These are phyloP conservation scores for Gnomoniopsis smithogilvyi DNA, from an alignment of 2,329 filamentous ascomycete species.

Conservation along the genomic window DNA sequence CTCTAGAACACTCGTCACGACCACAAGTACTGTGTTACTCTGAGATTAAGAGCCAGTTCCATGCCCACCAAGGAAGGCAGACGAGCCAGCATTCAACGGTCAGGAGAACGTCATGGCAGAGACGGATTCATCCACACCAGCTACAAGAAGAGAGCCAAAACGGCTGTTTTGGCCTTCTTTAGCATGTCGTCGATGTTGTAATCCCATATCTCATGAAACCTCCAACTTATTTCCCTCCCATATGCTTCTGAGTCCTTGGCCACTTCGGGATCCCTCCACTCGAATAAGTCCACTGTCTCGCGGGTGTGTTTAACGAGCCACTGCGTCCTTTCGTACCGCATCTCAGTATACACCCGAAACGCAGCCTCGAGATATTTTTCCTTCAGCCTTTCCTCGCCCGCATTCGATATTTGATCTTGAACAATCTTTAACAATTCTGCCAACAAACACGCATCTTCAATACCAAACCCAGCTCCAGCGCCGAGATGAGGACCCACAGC, in stretches of 20 bases:
- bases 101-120: too few relatives aligned
- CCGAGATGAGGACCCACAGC: conserved; percentile 53
- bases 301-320: conserved; percentile 39
- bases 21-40: too few relatives aligned
- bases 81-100: too few relatives aligned
- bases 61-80: too few relatives aligned
- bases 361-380: conserved; percentile 20
- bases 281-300: conserved; percentile 35
- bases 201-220: conserved; percentile 35
- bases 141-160: background rate
- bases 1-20: too few relatives aligned
- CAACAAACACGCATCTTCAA: conserved; percentile 51
- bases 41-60: too few relatives aligned
- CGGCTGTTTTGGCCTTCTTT: conserved; percentile 13
- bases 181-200: conserved; percentile 34
- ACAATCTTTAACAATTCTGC: conserved; percentile 29
- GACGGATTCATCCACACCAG: background rate
- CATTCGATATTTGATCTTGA: background rate
- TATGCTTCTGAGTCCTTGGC: conserved; percentile 34
- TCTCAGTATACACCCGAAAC: conserved; percentile 34
- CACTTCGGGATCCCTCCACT: conserved; percentile 29
- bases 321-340: conserved; percentile 38
- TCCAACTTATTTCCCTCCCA: conserved; percentile 32
- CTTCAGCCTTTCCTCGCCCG: background rate
- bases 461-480: conserved; percentile 52